Evolutionary conservation across 2,329 filamentous ascomycete genomes (phyloP), one percentile per base, ranked within the genome.

Genomic region (Zymoseptoria tritici): DNA sequence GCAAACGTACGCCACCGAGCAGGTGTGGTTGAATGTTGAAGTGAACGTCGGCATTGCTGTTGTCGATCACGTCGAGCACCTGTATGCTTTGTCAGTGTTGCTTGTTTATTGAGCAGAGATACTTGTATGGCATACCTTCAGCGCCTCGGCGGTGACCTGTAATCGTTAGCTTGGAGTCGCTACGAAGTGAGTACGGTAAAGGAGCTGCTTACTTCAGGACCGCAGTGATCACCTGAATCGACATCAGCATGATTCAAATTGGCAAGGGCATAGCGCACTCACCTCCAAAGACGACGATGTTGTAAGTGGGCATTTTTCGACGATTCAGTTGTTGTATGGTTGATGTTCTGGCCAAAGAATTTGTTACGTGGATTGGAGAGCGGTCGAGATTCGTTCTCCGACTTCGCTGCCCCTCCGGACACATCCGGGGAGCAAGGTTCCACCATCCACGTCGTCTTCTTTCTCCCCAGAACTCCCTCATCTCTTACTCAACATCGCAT

Each of bases 1-100:
- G 67, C 52, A 66, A 49, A 84, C 90, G 80, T 84, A 96, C 93
- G 71, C 94, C 93, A 71, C 94, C 92, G 60, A 99, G 84, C 59
- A 95, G 82, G 74, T 97, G 91, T 59, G 96, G 85, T 73, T 96
- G 84, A 70, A 97, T 88, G 74, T 94, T 91, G 80, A 97, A 96
- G 70, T 87, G 87, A 74, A 88, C 82, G 66, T 86, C 83, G 59
- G 86, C 82, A 72, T 85, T 86, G 67, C 80, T 78, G 69, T 86
- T 83, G 79, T 96, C 89, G 60, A 97, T 80, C 4, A 88, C 82
- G 73, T 87, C 88, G 72, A 97, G 83, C 66, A 94, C 79, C 90
- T 95, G 70, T 31, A 4, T 26, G 50, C n/a, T 24, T 20, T 21
- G 11, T n/a, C 49, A 21, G 19, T 22, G 20, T n/a, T 19, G 4